Base-by-base conservation (phyloP, 2,329 filamentous ascomycete genomes). In the Microcyclospora tardicrescens region DNA sequence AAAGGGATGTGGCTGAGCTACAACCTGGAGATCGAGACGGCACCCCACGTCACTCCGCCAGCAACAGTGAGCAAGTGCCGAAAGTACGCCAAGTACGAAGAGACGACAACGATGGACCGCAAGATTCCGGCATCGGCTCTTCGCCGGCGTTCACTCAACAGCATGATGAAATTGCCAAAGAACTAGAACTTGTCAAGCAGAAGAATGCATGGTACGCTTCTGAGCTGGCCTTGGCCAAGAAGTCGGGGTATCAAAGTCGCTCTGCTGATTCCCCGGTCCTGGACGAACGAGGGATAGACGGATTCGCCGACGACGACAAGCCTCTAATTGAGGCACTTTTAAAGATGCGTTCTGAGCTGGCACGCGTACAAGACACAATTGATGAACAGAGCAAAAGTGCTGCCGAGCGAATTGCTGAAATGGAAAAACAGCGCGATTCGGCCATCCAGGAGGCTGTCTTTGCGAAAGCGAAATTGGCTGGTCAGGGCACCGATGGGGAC, bases 201-300 rank as follows among this genome's bases (percentile, higher is more conserved):
- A 77, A 83, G 37, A 96, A 94, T 61, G 89, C 89, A 0, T 98
- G 91, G 91, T 95, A 93, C 60, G 85, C 86, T 6, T 95, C 89
- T 0, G 91, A 98, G 61, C 69, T 98, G 34, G 85, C 93, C 41
- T 68, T 98, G 46, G 93, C 91, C 6, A 78, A 83, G 36, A 94
- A 94, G 61, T 77, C 84, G 31, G 91, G 91, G 5, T 98, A 96
- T 54, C 72, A 77, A 6, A 52, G 12, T 47, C 32, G 40, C 8
- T 41, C 41, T 6, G 41, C 45, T 1, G 72, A 77, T 16, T 83
- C 75, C 53, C 78, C 84, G 11, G 70, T 77, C 0, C 67, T 94
- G 16, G 89, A 96, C 46, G 78, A 81, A 48, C 77, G 81, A 43
- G 71, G 73, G 0, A 71, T 79, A 2, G 85, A 93, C 49, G 78